Conservation (phyloP, 768 basidiomycete genomes). For the Polyporus arcularius region DNA sequence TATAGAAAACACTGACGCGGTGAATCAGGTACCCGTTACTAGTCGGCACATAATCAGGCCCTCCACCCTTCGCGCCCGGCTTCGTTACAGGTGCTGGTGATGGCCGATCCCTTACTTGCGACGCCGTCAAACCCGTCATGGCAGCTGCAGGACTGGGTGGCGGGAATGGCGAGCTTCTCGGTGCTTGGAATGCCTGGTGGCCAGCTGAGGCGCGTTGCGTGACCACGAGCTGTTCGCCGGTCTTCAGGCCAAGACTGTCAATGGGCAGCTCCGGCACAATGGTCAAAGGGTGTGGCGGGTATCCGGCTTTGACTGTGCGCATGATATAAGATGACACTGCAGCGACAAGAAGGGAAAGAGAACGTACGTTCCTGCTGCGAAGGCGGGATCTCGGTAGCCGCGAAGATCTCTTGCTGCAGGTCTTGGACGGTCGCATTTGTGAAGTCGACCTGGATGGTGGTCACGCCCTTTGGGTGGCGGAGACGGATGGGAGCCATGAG, state of each 20-base stretch:
- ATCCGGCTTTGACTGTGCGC: conserved; percentile 72
- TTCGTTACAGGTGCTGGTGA: conserved; percentile 21
- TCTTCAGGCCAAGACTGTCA: conserved; percentile 71
- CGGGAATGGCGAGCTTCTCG: conserved; percentile 9
- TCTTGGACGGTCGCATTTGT: conserved; percentile 63
- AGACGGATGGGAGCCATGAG: conserved; percentile 75
- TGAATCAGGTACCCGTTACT: conserved; percentile 69
- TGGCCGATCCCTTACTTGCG: conserved; percentile 22
- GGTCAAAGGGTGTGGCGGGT: conserved; percentile 77
- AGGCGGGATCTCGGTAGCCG: conserved; percentile 67
- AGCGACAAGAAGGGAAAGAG: neutral
- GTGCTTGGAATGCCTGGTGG: conserved; percentile 5
- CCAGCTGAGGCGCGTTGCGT: conserved; percentile 37
- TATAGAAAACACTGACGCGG: conserved; percentile 47
- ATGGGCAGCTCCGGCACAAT: conserved; percentile 74
- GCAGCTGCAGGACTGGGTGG: conserved; percentile 27
- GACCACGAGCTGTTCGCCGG: conserved; percentile 88
- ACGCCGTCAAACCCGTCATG: conserved; percentile 25
- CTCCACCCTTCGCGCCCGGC: conserved; percentile 30
- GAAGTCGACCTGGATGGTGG: conserved; percentile 72
- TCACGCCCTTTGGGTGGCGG: conserved; percentile 81
- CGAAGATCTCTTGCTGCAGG: conserved; percentile 71
- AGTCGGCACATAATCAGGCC: conserved; percentile 59
- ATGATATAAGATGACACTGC: neutral
- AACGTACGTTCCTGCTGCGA: conserved; percentile 67